Evolutionary conservation across 257 asterid species (phyloP).

Genomic region (Misopates orontium): DNA sequence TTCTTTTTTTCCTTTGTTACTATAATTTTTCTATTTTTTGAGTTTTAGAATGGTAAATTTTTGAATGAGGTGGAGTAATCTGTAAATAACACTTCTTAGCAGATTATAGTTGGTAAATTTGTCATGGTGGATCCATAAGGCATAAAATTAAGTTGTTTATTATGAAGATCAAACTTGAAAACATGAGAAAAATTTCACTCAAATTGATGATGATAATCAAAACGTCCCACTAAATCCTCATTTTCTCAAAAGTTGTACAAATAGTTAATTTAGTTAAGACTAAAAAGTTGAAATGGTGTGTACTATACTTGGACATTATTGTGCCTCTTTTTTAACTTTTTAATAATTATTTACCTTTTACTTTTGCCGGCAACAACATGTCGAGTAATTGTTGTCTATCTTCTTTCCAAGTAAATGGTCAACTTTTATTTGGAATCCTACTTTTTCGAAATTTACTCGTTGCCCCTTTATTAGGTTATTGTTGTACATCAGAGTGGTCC

Average conservation of each 20-base stretch:
- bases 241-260: constrained; percentile 10
- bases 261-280: background rate
- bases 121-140: too few species aligned
- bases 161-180: too few species aligned
- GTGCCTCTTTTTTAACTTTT: background rate
- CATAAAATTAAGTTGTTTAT: too few species aligned
- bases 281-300: background rate
- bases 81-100: too few species aligned
- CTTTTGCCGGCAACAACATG: constrained; percentile 40
- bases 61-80: too few species aligned
- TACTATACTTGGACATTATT: background rate
- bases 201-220: too few species aligned
- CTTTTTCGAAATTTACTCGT: constrained; percentile 42
- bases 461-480: constrained; percentile 8
- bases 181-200: too few species aligned
- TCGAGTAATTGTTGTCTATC: constrained; percentile 22
- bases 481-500: constrained; percentile 35
- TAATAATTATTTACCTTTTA: constrained; percentile 23
- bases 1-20: too few species aligned
- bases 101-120: too few species aligned
- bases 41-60: too few species aligned
- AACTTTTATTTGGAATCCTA: constrained; percentile 39
- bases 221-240: background rate
- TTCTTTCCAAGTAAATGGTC: constrained; percentile 19
- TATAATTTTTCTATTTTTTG: too few species aligned